Conservation (phyloP, 2,329 filamentous ascomycete species). For the Hypomyces perniciosus region DNA sequence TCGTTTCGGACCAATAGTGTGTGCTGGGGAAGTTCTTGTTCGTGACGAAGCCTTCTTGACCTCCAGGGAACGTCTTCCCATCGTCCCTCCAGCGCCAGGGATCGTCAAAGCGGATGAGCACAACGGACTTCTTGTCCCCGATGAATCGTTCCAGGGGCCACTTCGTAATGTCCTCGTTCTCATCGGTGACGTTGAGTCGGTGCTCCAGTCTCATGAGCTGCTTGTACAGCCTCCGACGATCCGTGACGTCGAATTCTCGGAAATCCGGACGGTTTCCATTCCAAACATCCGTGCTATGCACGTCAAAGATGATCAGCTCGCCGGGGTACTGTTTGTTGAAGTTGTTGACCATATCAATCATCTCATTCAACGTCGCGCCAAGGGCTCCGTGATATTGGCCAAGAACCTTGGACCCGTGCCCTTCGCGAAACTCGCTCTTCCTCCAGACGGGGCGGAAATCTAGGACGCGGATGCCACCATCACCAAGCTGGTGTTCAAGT, state of each 20-base stretch:
- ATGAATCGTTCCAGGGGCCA: slow-evolving; percentile 23
- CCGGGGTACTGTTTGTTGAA: slow-evolving; percentile 25
- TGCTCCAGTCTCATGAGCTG: slow-evolving; percentile 19
- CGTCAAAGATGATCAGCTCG: slow-evolving; percentile 29
- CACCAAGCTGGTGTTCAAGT: slow-evolving; percentile 21
- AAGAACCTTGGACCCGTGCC: slow-evolving; percentile 16
- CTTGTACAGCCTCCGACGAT: slow-evolving; percentile 15
- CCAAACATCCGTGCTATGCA: slow-evolving; percentile 16
- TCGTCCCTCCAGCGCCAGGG: slow-evolving; percentile 16
- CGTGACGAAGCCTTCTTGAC: slow-evolving; percentile 23
- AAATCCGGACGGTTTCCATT: background rate
- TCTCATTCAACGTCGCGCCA: slow-evolving; percentile 22
- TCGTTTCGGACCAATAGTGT: slow-evolving; percentile 20
- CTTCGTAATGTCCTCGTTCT: slow-evolving; percentile 20
- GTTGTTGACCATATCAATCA: slow-evolving; percentile 23
- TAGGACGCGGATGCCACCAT: slow-evolving; percentile 25
- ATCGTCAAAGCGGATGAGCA: slow-evolving; percentile 24
- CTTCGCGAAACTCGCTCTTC: slow-evolving; percentile 13
- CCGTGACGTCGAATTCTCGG: background rate
- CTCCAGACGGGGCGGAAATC: slow-evolving; percentile 21
- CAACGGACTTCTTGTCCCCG: slow-evolving; percentile 18
- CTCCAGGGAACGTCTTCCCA: slow-evolving; percentile 19
- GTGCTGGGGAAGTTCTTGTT: slow-evolving; percentile 20
- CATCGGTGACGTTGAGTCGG: slow-evolving; percentile 16
- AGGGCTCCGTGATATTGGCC: slow-evolving; percentile 19